A percentile compares a stretch with the other conserved stretches of the same genome.
Evolutionary conservation across 768 basidiomycete species (phyloP).

Genomic region (Saitozyma podzolica): DNA sequence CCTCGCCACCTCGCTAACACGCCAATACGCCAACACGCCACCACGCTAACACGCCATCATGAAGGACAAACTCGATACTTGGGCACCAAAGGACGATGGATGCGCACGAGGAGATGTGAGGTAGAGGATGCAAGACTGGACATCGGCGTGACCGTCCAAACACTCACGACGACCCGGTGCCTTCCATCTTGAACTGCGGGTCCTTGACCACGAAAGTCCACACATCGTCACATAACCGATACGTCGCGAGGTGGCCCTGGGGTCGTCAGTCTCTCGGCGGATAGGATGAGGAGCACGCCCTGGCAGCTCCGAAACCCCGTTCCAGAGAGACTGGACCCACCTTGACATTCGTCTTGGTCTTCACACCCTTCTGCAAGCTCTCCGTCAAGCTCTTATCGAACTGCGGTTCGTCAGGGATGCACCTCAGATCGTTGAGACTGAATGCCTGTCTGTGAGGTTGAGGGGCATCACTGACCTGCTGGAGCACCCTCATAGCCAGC

Average conservation of each 20-base stretch:
- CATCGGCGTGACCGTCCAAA: conserved; percentile 59
- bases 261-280: conserved; percentile 2
- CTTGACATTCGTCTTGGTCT: conserved; percentile 91
- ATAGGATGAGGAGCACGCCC: not conserved
- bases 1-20: too few species aligned
- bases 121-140: too few species aligned
- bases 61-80: too few species aligned
- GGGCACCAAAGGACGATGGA: too few species aligned
- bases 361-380: conserved; percentile 87
- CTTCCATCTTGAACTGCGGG: conserved; percentile 90
- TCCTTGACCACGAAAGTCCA: conserved; percentile 99
- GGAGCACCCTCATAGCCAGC: conserved; percentile 96
- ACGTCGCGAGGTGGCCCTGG: conserved; percentile 87
- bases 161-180: conserved; percentile 26
- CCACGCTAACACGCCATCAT: too few species aligned
- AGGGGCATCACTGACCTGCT: conserved; percentile 67
- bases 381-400: conserved; percentile 96
- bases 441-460: not conserved
- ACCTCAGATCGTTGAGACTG: not conserved
- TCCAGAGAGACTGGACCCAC: conserved; percentile 52
- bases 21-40: too few species aligned
- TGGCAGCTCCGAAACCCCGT: not conserved
- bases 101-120: too few species aligned
- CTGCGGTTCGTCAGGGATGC: conserved; percentile 55
- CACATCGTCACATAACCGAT: conserved; percentile 59